Evolutionary conservation across 1,284 basidiomycete species (phyloP).

Genomic region (Naganishia cerealis): DNA sequence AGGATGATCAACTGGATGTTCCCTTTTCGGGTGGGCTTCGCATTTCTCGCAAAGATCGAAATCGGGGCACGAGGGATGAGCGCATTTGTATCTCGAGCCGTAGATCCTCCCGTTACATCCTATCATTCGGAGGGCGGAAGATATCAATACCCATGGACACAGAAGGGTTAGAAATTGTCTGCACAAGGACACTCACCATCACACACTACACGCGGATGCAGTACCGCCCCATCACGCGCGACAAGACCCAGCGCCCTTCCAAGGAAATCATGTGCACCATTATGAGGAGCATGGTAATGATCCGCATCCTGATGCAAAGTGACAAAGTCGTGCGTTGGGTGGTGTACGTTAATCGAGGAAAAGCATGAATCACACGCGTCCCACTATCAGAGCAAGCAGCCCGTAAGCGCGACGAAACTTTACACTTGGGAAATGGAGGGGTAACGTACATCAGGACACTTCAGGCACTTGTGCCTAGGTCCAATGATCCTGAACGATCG

Average conservation of each 20-base stretch:
- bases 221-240: conserved; percentile 20
- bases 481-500: conserved; percentile 42
- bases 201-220: conserved; percentile 48
- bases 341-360: conserved; percentile 64
- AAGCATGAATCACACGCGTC: conserved; percentile 69
- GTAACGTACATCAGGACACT: conserved; percentile 48
- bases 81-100: conserved; percentile 63
- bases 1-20: conserved; percentile 73
- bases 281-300: conserved; percentile 57
- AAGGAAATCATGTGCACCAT: background rate
- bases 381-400: conserved; percentile 38
- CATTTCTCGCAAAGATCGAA: conserved; percentile 80
- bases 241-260: conserved; percentile 14
- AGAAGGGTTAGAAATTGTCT: background rate
- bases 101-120: conserved; percentile 46
- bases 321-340: conserved; percentile 75
- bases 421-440: background rate
- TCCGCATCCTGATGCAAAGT: conserved; percentile 54
- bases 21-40: conserved; percentile 73
- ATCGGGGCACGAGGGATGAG: conserved; percentile 75
- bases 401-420: background rate
- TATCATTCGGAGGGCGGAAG: conserved; percentile 3
- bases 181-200: conserved; percentile 40
- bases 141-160: background rate
- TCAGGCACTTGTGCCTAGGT: conserved; percentile 52